Base-by-base conservation (phyloP, 768 basidiomycete species). In the Austroboletus festivus region DNA sequence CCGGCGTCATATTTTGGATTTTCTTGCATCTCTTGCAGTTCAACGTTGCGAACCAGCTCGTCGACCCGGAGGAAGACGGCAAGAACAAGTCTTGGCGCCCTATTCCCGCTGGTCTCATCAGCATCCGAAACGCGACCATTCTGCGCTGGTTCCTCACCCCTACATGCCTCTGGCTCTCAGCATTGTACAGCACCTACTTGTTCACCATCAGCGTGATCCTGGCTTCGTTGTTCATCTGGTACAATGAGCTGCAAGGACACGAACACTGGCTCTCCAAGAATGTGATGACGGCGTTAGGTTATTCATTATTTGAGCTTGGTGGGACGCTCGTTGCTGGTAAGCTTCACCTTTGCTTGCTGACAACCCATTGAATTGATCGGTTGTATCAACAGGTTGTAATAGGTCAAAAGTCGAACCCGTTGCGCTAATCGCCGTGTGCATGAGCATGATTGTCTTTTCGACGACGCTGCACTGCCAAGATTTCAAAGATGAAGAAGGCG, bases 21-120 rank as follows among this genome's bases (percentile, higher is more conserved):
- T 76, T 70, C 68, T 50, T 76, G 5, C 77, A 78, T 51, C 63
- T 76, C 23, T 61, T 78, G 6, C 73, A 74, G 34, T 75, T 72
- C 62, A 64, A 71, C 42, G 61, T 72, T 16, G 62, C 73, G 8
- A 78, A 78, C 46, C 77, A 78, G 55, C 55, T 65, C 12, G 57
- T 69, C 23, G 62, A 65, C 45, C 64, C 69, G 10, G 68, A 68
- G 33, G 77, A 78, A 56, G 77, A 78, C 52, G 56, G 54, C 11
- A 57, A 48, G 50, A 78, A 78, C 50, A 74, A 76, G 48, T 63
- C 72, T 11, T 72, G 65, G 58, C 65, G 77, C 33, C 77, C 77
- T 2, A 62, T 78, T 33, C 76, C 77, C 1, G 62, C 77, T 8
- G 69, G 72, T 11, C 72, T 72, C 30, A 71, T 78, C 38, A 68